Evolutionary conservation across 352 stramenopile species (phyloP).

Genomic region (Pythium dissotocum): DNA sequence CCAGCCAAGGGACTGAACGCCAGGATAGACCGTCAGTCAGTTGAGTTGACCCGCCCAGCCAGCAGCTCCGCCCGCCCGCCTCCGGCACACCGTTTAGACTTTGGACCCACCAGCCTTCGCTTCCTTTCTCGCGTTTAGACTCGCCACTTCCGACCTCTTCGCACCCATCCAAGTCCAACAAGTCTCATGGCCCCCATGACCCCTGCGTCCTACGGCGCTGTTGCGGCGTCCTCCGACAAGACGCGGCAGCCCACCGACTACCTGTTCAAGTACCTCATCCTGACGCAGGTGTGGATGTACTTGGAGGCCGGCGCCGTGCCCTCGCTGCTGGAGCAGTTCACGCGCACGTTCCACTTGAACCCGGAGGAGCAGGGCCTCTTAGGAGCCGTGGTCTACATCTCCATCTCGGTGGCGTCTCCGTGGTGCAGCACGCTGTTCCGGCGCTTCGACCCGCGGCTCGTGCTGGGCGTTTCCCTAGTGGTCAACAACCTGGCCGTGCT

Average conservation of each 20-base stretch:
- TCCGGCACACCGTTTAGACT: neutral
- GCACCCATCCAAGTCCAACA: neutral
- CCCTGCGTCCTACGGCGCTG: neutral
- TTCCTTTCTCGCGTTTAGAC: neutral
- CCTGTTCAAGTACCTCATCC: constrained; percentile 86
- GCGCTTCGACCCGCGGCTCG: constrained; percentile 60
- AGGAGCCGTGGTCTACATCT: constrained; percentile 82
- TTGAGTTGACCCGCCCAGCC: neutral
- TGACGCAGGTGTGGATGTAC: constrained; percentile 87
- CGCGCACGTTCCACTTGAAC: constrained; percentile 71
- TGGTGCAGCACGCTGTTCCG: constrained; percentile 83
- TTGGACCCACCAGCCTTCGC: no score
- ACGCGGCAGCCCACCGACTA: constrained; percentile 39
- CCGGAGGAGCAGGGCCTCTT: constrained; percentile 82
- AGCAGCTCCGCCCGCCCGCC: no score
- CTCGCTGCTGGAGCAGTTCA: constrained; percentile 81
- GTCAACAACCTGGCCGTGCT: constrained; percentile 81
- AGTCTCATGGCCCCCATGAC: neutral
- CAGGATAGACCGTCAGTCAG: neutral
- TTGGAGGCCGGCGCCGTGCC: constrained; percentile 84
- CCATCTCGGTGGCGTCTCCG: constrained; percentile 76
- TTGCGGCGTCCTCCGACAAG: neutral
- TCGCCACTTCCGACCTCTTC: neutral
- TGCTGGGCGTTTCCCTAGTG: constrained; percentile 71
- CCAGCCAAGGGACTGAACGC: neutral